A percentile compares a stretch with the other conserved stretches of the same genome.
These are phyloP conservation scores for Leccinellum luteum DNA, from an alignment of 768 basidiomycete species.

Conservation along the genomic window DNA sequence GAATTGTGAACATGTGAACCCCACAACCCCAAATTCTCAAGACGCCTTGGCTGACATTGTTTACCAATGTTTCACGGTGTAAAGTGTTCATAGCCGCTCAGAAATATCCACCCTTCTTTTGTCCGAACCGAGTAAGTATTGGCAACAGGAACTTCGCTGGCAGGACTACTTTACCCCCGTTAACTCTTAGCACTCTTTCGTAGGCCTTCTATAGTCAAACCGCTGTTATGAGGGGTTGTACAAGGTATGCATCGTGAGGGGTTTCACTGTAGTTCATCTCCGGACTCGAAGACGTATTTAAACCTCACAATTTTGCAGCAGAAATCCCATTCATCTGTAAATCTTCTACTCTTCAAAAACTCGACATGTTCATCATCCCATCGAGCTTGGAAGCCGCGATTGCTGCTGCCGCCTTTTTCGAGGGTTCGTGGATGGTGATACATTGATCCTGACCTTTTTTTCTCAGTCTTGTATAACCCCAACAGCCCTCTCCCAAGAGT, in stretches of 20 bases:
- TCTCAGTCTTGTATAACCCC: conserved; percentile 40
- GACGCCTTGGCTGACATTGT: too few relatives aligned
- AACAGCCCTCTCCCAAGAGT: conserved; percentile 31
- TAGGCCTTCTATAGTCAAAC: too few relatives aligned
- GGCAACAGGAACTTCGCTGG: too few relatives aligned
- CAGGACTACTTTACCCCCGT: too few relatives aligned
- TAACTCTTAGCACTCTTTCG: too few relatives aligned
- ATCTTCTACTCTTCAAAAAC: not conserved
- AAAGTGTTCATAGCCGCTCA: not conserved
- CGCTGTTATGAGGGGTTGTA: not conserved
- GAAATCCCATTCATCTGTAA: not conserved
- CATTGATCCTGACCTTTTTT: not conserved
- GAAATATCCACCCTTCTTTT: not conserved
- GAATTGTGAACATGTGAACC: too few relatives aligned
- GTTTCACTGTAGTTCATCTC: not conserved
- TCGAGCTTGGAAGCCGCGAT: conserved; percentile 8
- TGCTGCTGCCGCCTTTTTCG: conserved; percentile 6
- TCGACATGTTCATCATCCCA: conserved; percentile 19
- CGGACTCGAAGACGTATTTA: conserved; percentile 19
- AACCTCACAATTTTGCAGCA: not conserved
- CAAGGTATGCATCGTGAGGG: too few relatives aligned
- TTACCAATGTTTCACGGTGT: not conserved
- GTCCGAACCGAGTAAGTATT: too few relatives aligned
- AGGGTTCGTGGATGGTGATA: conserved; percentile 15
- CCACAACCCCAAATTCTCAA: too few relatives aligned